These are phyloP conservation scores for Butyriboletus loyo DNA, from an alignment of 768 basidiomycete genomes.

Conservation along the genomic window DNA sequence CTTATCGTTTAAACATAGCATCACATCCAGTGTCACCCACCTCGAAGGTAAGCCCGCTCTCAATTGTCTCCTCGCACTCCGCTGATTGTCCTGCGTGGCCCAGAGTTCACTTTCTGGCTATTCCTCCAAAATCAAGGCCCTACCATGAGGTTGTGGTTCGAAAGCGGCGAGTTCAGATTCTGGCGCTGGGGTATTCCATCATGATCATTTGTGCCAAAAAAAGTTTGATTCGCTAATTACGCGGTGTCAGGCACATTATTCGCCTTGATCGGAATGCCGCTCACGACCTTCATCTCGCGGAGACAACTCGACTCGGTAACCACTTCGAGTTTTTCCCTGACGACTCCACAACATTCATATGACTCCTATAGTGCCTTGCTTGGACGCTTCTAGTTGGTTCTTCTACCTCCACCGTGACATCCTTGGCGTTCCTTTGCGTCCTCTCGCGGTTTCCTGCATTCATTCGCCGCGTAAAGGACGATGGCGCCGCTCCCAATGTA, in stretches of 20 bases:
- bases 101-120: conserved; percentile 80
- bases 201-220: background rate
- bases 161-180: conserved; percentile 70
- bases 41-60: conserved; percentile 57
- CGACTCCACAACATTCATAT: conserved; percentile 10
- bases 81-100: background rate
- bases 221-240: conserved; percentile 11
- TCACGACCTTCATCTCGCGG: conserved; percentile 61
- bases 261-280: conserved; percentile 69
- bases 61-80: background rate
- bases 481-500: conserved; percentile 71
- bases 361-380: conserved; percentile 51
- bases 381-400: conserved; percentile 79
- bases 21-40: conserved; percentile 60
- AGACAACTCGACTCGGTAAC: conserved; percentile 55
- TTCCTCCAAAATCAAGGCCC: conserved; percentile 80
- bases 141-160: conserved; percentile 69
- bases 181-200: conserved; percentile 62
- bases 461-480: conserved; percentile 64
- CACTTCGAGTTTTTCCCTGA: background rate
- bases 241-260: conserved; percentile 52
- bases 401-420: conserved; percentile 61
- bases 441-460: conserved; percentile 69
- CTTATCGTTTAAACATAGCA: background rate
- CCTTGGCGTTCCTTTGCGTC: conserved; percentile 68